Base-by-base conservation (phyloP, 2,329 filamentous ascomycete genomes). In the Penicillium sumatraense region DNA sequence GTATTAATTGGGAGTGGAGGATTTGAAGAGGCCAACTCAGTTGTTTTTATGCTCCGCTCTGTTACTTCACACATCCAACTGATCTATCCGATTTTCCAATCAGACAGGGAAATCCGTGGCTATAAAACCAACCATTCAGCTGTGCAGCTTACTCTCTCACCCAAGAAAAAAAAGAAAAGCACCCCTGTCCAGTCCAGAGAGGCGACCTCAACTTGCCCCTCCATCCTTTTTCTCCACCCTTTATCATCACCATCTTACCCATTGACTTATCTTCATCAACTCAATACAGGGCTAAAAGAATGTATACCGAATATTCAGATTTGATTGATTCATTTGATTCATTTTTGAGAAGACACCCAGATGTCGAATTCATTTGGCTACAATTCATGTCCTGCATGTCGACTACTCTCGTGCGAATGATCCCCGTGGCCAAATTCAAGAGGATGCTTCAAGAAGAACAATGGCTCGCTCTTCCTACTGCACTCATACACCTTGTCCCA, bases 361-460 rank as follows among this genome's bases (percentile, higher is more conserved):
- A 46, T 14, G 42, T 46, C 21, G 51, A 41, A 8, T 50, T 40
- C 21, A 18, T 50, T 23, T 50, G 48, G 48, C 35, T 50, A 11
- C 48, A 50, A 31, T 50, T 50, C 48, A 31, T 50, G 23, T 42
- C 48, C 7, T 41, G 31, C 36, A 50, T 26, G 13, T 41, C 48
- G 3, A 41, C 21, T 18, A 50, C 35, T 1, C 48, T 50, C 48
- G 48, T 50, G 3, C 48, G 36, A 42, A 50, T 50, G 10, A 18
- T 50, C 21, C 48, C 48, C 18, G 13, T 40, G 5, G 48, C 36
- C 36, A 50, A 50, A 31, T 50, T 50, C 48, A 18, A 20, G 3
- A 24, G 21, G 1, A 50, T 50, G 48, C 35, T 50, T 4, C 26
- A 41, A n/a, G 18, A 41, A 3, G 14, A 18, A 78, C 90, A 63